Percentiles rank a stretch among this genome's conserved stretches.
Conservation (phyloP, 441 rosid species). For the Adansonia gregorii region DNA sequence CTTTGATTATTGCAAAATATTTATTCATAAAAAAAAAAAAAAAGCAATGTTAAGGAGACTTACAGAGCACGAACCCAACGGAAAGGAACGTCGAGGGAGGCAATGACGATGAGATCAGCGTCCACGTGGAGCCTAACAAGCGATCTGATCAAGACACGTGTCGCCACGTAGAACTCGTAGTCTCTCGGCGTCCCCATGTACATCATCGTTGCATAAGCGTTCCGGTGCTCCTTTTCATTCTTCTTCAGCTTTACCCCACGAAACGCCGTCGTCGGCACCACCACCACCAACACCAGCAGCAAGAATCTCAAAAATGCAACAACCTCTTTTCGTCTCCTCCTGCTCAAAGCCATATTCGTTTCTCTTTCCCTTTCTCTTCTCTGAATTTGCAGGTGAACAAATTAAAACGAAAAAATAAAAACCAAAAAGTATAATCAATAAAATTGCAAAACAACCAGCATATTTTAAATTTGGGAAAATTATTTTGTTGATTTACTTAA, state of each 20-base stretch:
- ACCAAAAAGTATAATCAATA: neutral
- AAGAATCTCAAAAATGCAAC: conserved; percentile 11
- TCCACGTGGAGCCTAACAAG: conserved; percentile 59
- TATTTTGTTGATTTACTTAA: neutral
- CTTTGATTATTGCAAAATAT: neutral
- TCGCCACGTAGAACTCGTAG: conserved; percentile 91
- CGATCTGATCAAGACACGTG: conserved; percentile 87
- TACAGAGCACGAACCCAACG: conserved; percentile 78
- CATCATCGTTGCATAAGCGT: conserved; percentile 98
- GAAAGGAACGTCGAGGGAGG: conserved; percentile 83
- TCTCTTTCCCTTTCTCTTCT: neutral
- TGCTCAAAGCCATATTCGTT: conserved; percentile 20
- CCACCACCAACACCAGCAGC: conserved; percentile 15
- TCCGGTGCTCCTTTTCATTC: conserved; percentile 47
- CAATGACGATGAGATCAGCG: conserved; percentile 92
- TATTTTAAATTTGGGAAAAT: neutral
- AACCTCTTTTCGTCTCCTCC: conserved; percentile 18
- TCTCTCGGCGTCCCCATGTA: conserved; percentile 97
- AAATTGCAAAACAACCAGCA: neutral
- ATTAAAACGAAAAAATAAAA: neutral
- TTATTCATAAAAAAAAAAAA: neutral
- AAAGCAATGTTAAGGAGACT: conserved; percentile 31
- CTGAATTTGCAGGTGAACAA: neutral
- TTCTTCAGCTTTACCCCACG: conserved; percentile 30
- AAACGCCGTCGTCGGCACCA: conserved; percentile 26